These are phyloP conservation scores for Zelopaecilomyces penicillatus DNA, from an alignment of 2,329 filamentous ascomycete genomes.

Conservation along the genomic window DNA sequence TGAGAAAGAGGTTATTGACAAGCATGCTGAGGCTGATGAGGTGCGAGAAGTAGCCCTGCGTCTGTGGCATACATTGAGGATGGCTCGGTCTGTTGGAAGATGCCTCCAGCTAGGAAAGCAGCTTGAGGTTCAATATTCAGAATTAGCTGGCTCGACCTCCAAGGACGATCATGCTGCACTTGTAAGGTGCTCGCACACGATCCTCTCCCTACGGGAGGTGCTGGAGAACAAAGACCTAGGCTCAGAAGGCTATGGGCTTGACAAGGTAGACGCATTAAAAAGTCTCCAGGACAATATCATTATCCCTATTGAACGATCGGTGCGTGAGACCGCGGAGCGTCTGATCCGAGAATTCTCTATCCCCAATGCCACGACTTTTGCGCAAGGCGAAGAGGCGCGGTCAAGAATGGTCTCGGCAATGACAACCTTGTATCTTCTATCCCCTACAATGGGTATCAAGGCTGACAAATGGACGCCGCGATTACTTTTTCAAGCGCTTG, in stretches of 20 bases:
- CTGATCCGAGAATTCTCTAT: conserved; percentile 79
- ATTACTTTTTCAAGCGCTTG: conserved; percentile 66
- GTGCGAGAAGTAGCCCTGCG: conserved; percentile 69
- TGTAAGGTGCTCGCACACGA: conserved; percentile 71
- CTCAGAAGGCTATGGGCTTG: conserved; percentile 70
- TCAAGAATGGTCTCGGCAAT: conserved; percentile 66
- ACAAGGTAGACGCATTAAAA: conserved; percentile 62
- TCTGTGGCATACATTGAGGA: conserved; percentile 68
- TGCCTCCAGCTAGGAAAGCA: conserved; percentile 77
- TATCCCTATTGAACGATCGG: conserved; percentile 61
- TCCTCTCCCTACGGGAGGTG: conserved; percentile 67
- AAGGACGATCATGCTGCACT: conserved; percentile 71
- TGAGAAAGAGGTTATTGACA: conserved; percentile 76
- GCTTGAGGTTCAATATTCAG: conserved; percentile 75
- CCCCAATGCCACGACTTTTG: conserved; percentile 45
- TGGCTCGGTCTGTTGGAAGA: conserved; percentile 68
- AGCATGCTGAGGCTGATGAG: conserved; percentile 79
- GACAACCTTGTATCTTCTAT: conserved; percentile 71
- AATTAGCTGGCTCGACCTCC: conserved; percentile 41
- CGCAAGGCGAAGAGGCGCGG: conserved; percentile 65
- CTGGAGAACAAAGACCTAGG: conserved; percentile 58
- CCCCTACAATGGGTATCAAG: conserved; percentile 49
- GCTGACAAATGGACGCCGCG: conserved; percentile 55
- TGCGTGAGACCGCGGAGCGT: conserved; percentile 68
- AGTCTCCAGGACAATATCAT: conserved; percentile 63